phyloP scores from a whole-genome alignment of 108 stramenopile species.

The Nitzschia sp. region DNA sequence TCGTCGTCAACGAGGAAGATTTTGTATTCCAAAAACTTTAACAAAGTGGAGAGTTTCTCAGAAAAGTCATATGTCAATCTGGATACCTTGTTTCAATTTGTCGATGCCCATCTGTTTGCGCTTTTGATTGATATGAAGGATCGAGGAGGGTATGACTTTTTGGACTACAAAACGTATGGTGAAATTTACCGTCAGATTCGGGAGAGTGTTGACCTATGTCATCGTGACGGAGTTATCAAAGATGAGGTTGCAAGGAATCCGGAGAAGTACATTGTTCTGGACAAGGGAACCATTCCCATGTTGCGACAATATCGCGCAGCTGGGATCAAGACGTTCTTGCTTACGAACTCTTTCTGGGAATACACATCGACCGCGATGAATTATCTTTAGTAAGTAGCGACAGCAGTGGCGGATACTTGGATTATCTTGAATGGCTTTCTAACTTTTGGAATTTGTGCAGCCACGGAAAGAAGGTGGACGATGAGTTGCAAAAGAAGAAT shows the following conservation, averaged over 20 bases:
- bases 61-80: constrained; percentile 90
- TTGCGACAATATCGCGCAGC: constrained; percentile 64
- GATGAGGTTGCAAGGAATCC: constrained; percentile 89
- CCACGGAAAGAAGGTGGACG: constrained; percentile 57
- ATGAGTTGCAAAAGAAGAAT: constrained; percentile 69
- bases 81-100: constrained; percentile 93
- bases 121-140: constrained; percentile 88
- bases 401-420: constrained; percentile 8
- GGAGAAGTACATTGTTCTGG: constrained; percentile 85
- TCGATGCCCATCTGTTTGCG: constrained; percentile 86
- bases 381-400: constrained; percentile 66
- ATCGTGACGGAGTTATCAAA: constrained; percentile 97
- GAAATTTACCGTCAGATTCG: constrained; percentile 88
- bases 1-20: constrained; percentile 69
- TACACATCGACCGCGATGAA: constrained; percentile 96
- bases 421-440: constrained; percentile 4
- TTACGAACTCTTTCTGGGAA: constrained; percentile 95
- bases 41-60: constrained; percentile 84
- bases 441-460: constrained; percentile 13
- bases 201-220: constrained; percentile 93
- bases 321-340: constrained; percentile 90
- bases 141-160: constrained; percentile 68
- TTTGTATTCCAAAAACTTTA: constrained; percentile 77
- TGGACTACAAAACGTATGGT: constrained; percentile 89
- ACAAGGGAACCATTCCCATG: constrained; percentile 90